Evolutionary conservation across 148 eudicot species (phyloP), one percentile per base, ranked within the genome.

Genomic region (Spergularia bocconei): DNA sequence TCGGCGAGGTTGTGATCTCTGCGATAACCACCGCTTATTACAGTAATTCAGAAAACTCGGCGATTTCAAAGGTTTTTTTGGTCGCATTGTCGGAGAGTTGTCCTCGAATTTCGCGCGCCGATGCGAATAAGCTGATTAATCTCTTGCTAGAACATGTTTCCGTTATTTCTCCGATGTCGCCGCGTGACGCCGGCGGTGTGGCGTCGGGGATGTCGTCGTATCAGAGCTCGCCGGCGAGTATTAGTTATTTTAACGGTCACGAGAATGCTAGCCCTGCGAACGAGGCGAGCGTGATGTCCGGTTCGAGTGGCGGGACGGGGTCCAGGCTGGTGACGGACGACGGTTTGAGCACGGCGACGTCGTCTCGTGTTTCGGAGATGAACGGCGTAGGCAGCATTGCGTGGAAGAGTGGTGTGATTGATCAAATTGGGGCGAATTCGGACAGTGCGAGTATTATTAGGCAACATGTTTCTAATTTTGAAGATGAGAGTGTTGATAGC

Each of bases 401-500:
- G 1, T 82, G 92, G 87, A 88, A 79, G 73, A 80, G 89, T 71
- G 78, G 77, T 0, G 71, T 48, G 51, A 70, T 52, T 17, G 72
- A 75, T 56, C 65, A 38, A 41, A 75, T 56, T 1, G 76, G 70
- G 50, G n/a, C 70, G 20, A 67, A 59, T 52, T 74, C 20, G 58
- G 78, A 14, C 79, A 86, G 83, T 83, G 85, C 72, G 68, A 80
- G 75, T 14, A 69, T 63, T 66, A 71, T 83, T 39, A 79, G 79
- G 82, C 79, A 77, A 41, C 79, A 64, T 63, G 80, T 87, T 73
- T 81, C 80, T 5, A 77, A 78, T 41, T 92, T 96, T 67, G 98
- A 96, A 79, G 97, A 91, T 62, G 99, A 92, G 84, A 60, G 87
- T 23, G 76, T 87, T 44, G 98, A 96, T 75, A 84, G 82, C 54